These are phyloP conservation scores for Penicillium simplicissimum DNA, from an alignment of 495 filamentous ascomycete genomes.

Conservation along the genomic window DNA sequence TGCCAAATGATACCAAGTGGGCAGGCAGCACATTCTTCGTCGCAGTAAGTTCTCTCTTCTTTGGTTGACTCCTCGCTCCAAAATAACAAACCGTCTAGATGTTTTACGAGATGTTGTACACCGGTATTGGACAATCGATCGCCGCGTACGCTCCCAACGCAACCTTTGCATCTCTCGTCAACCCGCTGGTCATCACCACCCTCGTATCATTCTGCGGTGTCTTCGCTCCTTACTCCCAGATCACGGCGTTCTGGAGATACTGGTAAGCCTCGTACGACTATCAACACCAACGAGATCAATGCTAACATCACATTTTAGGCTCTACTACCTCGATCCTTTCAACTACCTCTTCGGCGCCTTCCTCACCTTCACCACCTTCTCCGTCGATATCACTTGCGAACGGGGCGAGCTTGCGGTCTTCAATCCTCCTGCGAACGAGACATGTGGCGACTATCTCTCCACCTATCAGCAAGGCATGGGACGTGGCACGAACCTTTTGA, in stretches of 20 bases:
- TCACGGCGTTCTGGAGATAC: constrained; percentile 62
- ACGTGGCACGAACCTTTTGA: constrained; percentile 48
- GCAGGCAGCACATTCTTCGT: neutral
- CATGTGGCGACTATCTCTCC: constrained; percentile 57
- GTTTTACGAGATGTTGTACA: constrained; percentile 54
- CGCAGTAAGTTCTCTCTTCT: neutral
- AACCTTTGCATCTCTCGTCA: constrained; percentile 52
- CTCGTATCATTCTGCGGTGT: constrained; percentile 56
- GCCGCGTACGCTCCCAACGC: constrained; percentile 60
- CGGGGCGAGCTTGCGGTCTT: constrained; percentile 56
- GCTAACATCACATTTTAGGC: constrained; percentile 6
- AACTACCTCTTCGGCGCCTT: constrained; percentile 65
- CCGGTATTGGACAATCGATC: constrained; percentile 61
- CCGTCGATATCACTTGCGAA: constrained; percentile 56
- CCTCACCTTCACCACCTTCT: constrained; percentile 52
- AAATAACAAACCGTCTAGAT: neutral
- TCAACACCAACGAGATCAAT: constrained; percentile 11
- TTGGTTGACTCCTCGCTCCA: neutral
- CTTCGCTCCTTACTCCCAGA: constrained; percentile 40
- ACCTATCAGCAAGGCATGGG: constrained; percentile 47
- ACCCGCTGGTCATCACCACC: constrained; percentile 56
- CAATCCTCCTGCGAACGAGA: constrained; percentile 38
- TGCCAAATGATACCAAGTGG: neutral
- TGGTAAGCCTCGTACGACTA: constrained; percentile 28
- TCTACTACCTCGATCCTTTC: constrained; percentile 68